Evolutionary conservation across 345 rosid species (phyloP).

Genomic region (Excoecaria cochinchinensis): DNA sequence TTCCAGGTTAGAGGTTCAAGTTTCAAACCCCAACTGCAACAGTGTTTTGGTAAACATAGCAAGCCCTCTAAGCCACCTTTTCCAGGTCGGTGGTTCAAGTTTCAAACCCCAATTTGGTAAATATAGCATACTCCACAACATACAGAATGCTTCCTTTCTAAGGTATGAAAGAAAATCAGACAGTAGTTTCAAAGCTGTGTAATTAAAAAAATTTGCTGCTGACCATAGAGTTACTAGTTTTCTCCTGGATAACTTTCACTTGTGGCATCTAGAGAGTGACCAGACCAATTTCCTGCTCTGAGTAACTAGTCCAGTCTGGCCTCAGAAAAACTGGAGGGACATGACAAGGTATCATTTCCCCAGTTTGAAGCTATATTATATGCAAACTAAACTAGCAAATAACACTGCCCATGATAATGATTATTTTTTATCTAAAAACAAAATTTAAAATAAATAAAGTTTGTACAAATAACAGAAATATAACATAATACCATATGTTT

Average conservation of each 20-base stretch:
- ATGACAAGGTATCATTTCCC: not conserved
- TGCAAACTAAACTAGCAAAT: not conserved
- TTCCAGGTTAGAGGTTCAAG: not conserved
- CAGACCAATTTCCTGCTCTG: not conserved
- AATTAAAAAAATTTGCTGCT: not conserved
- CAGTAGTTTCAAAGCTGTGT: not conserved
- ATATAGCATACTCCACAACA: too few species aligned
- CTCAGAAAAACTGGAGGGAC: not conserved
- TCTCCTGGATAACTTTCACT: not conserved
- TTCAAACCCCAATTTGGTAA: too few species aligned
- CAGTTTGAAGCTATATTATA: not conserved
- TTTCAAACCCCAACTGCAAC: not conserved
- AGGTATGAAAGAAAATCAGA: not conserved
- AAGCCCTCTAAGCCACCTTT: not conserved
- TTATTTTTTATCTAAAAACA: not conserved
- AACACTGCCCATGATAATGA: not conserved
- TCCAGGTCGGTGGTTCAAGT: too few species aligned
- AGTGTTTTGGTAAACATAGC: not conserved
- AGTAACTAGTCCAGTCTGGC: not conserved
- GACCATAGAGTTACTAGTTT: not conserved
- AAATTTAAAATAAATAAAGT: not conserved
- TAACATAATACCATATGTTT: slow-evolving; percentile 11
- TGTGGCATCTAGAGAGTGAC: not conserved
- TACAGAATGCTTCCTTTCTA: not conserved
- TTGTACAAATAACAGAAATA: not conserved